Evolutionary conservation across 768 basidiomycete species (phyloP), one percentile per base, ranked within the genome.

Genomic region (Psilocybe azurescens): DNA sequence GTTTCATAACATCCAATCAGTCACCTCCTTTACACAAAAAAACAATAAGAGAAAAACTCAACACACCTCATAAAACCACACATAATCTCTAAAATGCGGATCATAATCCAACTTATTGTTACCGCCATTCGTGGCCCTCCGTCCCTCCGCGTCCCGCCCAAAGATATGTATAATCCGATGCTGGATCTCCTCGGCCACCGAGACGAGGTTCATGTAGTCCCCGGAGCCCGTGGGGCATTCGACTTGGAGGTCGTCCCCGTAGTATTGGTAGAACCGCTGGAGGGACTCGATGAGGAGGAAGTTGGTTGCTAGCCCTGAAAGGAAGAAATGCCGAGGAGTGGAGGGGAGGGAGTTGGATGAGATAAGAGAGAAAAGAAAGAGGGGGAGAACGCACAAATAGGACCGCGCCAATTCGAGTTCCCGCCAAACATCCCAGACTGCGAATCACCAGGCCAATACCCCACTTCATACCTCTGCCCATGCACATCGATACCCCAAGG

Each of bases 111-210:
- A 78, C 73, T 89, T 92, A 38, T 86, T 81, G 70, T 91, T 91
- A 6, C 94, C 94, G 18, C 96, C 97, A 71, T 99, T 99, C 16
- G 90, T 91, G 0, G 97, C 95, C 44, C 97, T 83, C 63, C 86
- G 84, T 9, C 96, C 95, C 62, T 93, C 85, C 64, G 86, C 74
- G 72, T 99, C 97, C 29, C 95, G 88, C n/a, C 93, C 89, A 70
- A 99, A 99, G 69, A 99, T 95, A 74, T 99, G 95, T 59, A 99
- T 99, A 64, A 99, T 89, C n/a, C 97, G 90, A 72, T 99, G 97
- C 75, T 99, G 97, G 59, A 99, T 95, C 75, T 99, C 97, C 70
- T 98, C 97, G 5, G 97, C 95, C 18, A 97, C 95, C 60, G 87
- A 84, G 9, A 90, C 93, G 7, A 99, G 87, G 72, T 95, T 93